Evolutionary conservation across 331 rosid species (phyloP), one percentile per base, ranked within the genome.

Genomic region (Phaseolus coccineus): DNA sequence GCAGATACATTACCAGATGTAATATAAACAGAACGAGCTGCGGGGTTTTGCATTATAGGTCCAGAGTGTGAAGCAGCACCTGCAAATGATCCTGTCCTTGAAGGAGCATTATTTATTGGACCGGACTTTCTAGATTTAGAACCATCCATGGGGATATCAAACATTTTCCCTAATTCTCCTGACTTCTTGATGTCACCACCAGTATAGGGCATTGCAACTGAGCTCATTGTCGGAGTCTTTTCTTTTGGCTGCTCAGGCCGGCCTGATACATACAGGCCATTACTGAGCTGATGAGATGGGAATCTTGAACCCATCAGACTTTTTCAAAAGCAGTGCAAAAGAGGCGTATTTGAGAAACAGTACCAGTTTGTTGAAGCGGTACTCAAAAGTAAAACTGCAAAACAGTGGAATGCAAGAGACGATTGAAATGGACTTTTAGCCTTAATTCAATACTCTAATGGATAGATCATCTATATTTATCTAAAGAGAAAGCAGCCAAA

Each of bases 281-380:
- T 95, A 91, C 99, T 93, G 77, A 95, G 99, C 81, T 95, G 96
- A 93, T 95, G 99, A 80, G 99, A 95, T 72, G 97, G 99, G 92
- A 93, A 91, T 83, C 99, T 87, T 19, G 99, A 95, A 93, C 98
- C 94, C 99, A 95, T 95, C 90, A 51, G 59, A 75, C 88, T 73
- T 82, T 81, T 68, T 71, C 64, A 83, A 62, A 19, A 68, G 68
- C 80, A 71, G 77, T 73, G 77, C 72, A 81, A 74, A 69, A 85
- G 87, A 84, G 46, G 51, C 19, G 73, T 46, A 35, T 61, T 25
- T 51, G 71, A 79, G 31, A 65, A 61, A 70, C 67, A 57, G 25
- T 8, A 74, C 24, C 50, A 14, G 84, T 73, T 69, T 12, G 73
- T 85, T 19, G 64, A 75, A 48, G 51, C 8, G 25, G 61, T 75